Conservation (phyloP, 805 yeast species). For the Wickerhamiella siamensis region DNA sequence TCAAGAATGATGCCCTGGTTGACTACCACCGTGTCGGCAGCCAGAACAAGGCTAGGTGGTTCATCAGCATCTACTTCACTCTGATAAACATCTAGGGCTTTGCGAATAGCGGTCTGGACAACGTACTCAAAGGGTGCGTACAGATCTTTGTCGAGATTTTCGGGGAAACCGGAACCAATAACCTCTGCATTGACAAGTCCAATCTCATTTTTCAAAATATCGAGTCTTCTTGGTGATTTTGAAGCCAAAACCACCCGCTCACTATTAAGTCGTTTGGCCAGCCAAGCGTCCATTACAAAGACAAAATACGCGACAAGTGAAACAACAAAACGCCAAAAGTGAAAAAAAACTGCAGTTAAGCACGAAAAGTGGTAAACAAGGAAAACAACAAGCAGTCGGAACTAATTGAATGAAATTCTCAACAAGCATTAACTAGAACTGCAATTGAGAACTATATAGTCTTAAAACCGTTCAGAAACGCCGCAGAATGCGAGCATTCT, state of each 20-base stretch:
- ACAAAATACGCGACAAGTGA: no score
- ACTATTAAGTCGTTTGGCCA: neutral
- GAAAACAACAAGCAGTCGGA: no score
- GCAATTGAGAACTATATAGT: no score
- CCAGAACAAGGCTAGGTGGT: slow-evolving; percentile 24
- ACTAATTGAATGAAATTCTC: no score
- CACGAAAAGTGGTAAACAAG: no score
- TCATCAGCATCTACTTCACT: slow-evolving; percentile 22
- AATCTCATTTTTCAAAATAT: slow-evolving; percentile 42
- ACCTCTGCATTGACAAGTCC: slow-evolving; percentile 28
- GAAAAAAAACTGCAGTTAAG: no score
- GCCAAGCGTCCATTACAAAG: neutral
- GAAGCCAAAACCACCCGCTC: slow-evolving; percentile 54
- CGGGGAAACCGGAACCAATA: slow-evolving; percentile 58
- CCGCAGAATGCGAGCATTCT: no score
- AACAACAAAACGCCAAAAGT: no score
- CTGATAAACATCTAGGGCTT: slow-evolving; percentile 47
- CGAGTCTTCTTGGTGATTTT: slow-evolving; percentile 65
- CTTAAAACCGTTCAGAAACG: no score
- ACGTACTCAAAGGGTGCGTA: slow-evolving; percentile 50
- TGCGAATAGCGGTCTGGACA: slow-evolving; percentile 48
- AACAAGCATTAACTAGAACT: no score
- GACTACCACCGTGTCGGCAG: slow-evolving; percentile 73
- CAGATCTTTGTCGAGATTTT: slow-evolving; percentile 46
- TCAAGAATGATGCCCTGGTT: slow-evolving; percentile 52